phyloP scores from a whole-genome alignment of 306 rosid species.

The peach (Prunus persica) region Prunus_persica_NCBIv2 NC_034013.1:18357501-18358000 shows the following conservation, averaged over 20 bases:
- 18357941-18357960: conserved; percentile 94
- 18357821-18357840: neutral
- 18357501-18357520: too few species aligned
- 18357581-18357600: too few species aligned
- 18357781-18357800: neutral
- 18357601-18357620: too few species aligned
- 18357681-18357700: neutral
- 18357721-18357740: neutral
- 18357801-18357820: neutral
- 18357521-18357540: too few species aligned
- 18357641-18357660: too few species aligned
- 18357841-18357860: neutral
- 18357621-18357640: too few species aligned
- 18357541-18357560: too few species aligned
- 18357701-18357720: neutral
- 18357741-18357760: neutral
- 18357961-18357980: conserved; percentile 81
- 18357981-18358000: conserved; percentile 72
- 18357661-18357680: neutral
- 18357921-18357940: conserved; percentile 94
- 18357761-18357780: neutral
- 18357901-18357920: conserved; percentile 83
- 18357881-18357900: conserved; percentile 55
- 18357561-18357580: too few species aligned
- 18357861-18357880: neutral